Evolutionary conservation across 1,139 yeast species (phyloP).

Genomic region (Blastobotrys niveus): DNA sequence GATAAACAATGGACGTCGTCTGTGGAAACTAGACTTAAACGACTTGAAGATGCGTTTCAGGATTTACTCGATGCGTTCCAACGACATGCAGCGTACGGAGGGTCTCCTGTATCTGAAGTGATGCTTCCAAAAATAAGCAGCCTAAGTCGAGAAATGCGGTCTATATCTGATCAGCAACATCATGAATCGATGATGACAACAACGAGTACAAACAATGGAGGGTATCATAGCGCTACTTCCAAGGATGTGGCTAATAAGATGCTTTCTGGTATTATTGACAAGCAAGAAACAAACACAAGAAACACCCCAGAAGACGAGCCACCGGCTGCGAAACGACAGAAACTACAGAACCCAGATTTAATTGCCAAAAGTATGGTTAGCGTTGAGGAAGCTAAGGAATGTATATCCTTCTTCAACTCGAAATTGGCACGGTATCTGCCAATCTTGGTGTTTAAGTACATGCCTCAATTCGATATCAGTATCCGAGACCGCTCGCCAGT

Average conservation of each 20-base stretch:
- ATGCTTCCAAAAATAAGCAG: neutral
- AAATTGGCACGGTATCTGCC: constrained; percentile 26
- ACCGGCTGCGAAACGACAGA: constrained; percentile 8
- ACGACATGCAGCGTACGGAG: neutral
- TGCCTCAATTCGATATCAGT: constrained; percentile 21
- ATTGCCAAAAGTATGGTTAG: constrained; percentile 14
- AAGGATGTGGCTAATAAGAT: constrained; percentile 4
- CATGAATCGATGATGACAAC: neutral
- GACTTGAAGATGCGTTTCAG: constrained; percentile 19
- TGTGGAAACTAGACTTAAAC: constrained; percentile 19
- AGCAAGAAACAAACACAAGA: neutral
- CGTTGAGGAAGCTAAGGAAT: constrained; percentile 19
- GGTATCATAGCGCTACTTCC: too few relatives aligned
- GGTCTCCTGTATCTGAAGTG: constrained; percentile 8
- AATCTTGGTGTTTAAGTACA: constrained; percentile 23
- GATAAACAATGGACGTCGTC: constrained; percentile 20
- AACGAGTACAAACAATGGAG: too few relatives aligned
- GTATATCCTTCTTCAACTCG: constrained; percentile 20
- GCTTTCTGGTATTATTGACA: constrained; percentile 11
- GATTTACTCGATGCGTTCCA: constrained; percentile 12
- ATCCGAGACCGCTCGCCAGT: constrained; percentile 22
- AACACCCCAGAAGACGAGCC: neutral
- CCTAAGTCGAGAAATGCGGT: neutral
- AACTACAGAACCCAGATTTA: constrained; percentile 5
- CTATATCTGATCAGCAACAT: neutral